Percentiles rank a stretch among this genome's conserved stretches.
Conservation (phyloP, 23 red algal species). For the Gracilaria gracilis region DNA sequence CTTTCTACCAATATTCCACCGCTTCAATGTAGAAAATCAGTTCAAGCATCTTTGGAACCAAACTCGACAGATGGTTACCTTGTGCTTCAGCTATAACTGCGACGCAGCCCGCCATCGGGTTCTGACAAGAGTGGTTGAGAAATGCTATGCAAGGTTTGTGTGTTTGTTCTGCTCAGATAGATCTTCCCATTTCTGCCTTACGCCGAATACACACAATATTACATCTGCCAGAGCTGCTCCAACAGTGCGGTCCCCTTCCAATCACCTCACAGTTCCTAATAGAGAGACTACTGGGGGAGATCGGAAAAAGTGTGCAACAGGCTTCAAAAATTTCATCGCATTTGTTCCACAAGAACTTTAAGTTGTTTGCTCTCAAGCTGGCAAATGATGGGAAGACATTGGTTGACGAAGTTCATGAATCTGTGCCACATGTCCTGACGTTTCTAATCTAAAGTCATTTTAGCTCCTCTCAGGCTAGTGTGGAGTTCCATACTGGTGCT, state of each 20-base stretch:
- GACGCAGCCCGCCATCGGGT: not conserved
- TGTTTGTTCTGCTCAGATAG: not conserved
- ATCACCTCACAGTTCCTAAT: slow-evolving; percentile 12
- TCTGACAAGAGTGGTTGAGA: not conserved
- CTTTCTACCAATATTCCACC: not conserved
- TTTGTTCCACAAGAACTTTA: slow-evolving; percentile 16
- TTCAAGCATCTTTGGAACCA: not conserved
- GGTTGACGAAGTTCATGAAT: not conserved
- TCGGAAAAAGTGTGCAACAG: not conserved
- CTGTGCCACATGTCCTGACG: not conserved
- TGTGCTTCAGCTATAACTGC: not conserved
- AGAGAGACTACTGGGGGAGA: slow-evolving; percentile 20
- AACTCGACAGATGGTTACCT: not conserved
- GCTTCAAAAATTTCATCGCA: not conserved
- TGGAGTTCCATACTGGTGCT: not conserved
- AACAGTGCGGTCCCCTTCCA: slow-evolving; percentile 15
- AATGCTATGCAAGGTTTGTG: slow-evolving; percentile 6
- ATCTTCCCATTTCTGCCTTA: not conserved
- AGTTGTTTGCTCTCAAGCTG: slow-evolving; percentile 33
- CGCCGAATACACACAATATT: slow-evolving; percentile 11
- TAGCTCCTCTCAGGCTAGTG: not conserved
- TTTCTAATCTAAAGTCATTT: not conserved
- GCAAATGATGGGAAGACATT: slow-evolving; percentile 10
- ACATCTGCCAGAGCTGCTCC: not conserved
- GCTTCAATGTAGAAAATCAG: not conserved